These are phyloP conservation scores for Cynanchum wilfordii DNA, from an alignment of 257 asterid species.

Conservation along the genomic window DNA sequence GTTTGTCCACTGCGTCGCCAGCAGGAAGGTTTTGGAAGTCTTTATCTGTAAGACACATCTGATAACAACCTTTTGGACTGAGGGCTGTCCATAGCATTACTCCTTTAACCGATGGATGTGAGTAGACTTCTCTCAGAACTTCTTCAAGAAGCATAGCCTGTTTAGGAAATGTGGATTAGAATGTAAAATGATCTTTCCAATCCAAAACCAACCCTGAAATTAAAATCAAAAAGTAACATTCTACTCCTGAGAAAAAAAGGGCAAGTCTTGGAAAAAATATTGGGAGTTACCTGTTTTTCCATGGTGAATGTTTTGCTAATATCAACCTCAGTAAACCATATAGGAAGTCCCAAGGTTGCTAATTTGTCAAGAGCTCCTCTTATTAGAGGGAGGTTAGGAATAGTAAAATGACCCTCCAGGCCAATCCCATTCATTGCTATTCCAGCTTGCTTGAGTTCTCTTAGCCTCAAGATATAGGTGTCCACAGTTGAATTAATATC, in stretches of 20 bases:
- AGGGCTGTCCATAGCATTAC: conserved; percentile 53
- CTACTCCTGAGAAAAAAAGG: background rate
- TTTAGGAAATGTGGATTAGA: background rate
- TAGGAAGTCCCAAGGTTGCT: conserved; percentile 42
- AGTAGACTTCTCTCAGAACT: conserved; percentile 48
- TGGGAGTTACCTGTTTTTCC: conserved; percentile 37
- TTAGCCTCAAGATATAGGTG: conserved; percentile 28
- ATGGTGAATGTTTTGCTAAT: conserved; percentile 29
- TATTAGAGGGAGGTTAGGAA: conserved; percentile 47
- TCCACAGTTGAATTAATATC: conserved; percentile 46
- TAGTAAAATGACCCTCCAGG: conserved; percentile 41
- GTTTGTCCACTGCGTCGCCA: conserved; percentile 48
- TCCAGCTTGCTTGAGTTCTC: conserved; percentile 33
- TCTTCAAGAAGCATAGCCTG: conserved; percentile 47
- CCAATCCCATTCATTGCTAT: conserved; percentile 42
- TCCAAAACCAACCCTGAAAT: background rate
- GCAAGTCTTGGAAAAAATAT: background rate
- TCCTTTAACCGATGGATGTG: conserved; percentile 52
- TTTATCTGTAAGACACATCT: conserved; percentile 54
- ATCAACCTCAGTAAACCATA: conserved; percentile 54
- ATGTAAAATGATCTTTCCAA: background rate
- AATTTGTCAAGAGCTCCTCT: conserved; percentile 45
- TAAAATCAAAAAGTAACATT: background rate
- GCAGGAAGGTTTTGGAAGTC: conserved; percentile 44
- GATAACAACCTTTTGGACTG: conserved; percentile 39